These are phyloP conservation scores for Panicum virgatum DNA, from an alignment of 202 grass and related monocot species.

Conservation along the genomic window DNA sequence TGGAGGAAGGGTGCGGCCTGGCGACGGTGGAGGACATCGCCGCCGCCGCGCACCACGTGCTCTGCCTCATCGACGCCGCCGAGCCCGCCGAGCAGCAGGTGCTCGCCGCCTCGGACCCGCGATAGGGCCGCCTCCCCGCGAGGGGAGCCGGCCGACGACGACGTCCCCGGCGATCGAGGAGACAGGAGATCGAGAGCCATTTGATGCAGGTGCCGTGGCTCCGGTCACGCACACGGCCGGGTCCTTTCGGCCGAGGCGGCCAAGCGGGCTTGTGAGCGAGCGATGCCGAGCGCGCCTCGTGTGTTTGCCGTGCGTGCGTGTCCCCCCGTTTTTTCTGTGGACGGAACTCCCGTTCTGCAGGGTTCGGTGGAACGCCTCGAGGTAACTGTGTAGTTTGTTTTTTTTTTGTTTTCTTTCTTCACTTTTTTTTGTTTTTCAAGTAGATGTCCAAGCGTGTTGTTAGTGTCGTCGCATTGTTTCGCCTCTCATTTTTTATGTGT, in stretches of 20 bases:
- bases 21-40: constrained; percentile 81
- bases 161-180: background rate
- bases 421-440: background rate
- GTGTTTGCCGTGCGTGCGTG: background rate
- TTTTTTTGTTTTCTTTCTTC: background rate
- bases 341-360: background rate
- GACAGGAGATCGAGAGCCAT: too few relatives aligned
- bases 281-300: background rate
- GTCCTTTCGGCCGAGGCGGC: background rate
- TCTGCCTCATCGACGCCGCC: constrained; percentile 67
- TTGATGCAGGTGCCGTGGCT: background rate
- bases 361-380: background rate
- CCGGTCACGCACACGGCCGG: background rate
- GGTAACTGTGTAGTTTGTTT: constrained; percentile 19
- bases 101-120: too few relatives aligned
- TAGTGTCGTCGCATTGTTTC: background rate
- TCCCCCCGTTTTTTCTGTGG: too few relatives aligned
- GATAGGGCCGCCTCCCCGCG: background rate
- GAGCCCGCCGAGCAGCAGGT: constrained; percentile 40
- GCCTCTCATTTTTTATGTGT: background rate
- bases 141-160: background rate
- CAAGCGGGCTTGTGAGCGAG: too few relatives aligned
- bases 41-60: constrained; percentile 71
- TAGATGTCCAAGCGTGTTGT: background rate
- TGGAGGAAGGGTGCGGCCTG: constrained; percentile 83